A percentile compares a stretch with the other conserved stretches of the same genome.
Evolutionary conservation across 2,329 filamentous ascomycete species (phyloP).

Genomic region (Nemania diffusa): DNA sequence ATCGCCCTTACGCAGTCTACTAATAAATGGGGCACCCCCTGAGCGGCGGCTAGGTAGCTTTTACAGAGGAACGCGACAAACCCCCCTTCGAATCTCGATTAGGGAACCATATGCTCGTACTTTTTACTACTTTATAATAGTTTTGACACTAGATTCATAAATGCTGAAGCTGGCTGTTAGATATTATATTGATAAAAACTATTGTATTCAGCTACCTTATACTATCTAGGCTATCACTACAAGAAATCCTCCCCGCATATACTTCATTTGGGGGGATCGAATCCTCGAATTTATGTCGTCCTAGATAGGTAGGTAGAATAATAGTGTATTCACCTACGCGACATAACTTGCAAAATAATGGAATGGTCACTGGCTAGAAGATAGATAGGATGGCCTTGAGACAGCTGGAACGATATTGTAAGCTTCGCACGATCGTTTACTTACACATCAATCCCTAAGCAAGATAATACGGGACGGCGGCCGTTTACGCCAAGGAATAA

Average conservation of each 20-base stretch:
- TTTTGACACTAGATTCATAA: background rate
- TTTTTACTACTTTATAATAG: background rate
- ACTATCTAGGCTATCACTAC: too few relatives aligned
- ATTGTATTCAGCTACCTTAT: background rate
- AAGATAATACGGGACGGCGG: background rate
- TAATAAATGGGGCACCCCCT: too few relatives aligned
- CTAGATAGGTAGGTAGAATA: constrained; percentile 15
- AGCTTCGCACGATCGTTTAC: background rate
- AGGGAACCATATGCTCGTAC: background rate
- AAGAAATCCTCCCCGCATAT: constrained; percentile 17
- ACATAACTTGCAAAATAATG: background rate
- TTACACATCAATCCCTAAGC: background rate
- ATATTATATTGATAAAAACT: background rate
- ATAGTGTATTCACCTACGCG: background rate
- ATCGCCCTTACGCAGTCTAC: too few relatives aligned
- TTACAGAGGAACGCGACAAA: background rate
- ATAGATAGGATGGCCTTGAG: background rate
- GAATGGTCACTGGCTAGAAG: background rate
- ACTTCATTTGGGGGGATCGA: constrained; percentile 17
- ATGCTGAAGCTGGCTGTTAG: too few relatives aligned
- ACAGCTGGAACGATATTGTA: background rate
- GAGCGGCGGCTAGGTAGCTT: too few relatives aligned
- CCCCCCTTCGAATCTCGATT: background rate
- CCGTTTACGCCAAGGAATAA: background rate
- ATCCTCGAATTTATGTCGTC: constrained; percentile 8